Evolutionary conservation across 2,329 filamentous ascomycete species (phyloP), one percentile per base, ranked within the genome.

Genomic region (Penicillium expansum): DNA sequence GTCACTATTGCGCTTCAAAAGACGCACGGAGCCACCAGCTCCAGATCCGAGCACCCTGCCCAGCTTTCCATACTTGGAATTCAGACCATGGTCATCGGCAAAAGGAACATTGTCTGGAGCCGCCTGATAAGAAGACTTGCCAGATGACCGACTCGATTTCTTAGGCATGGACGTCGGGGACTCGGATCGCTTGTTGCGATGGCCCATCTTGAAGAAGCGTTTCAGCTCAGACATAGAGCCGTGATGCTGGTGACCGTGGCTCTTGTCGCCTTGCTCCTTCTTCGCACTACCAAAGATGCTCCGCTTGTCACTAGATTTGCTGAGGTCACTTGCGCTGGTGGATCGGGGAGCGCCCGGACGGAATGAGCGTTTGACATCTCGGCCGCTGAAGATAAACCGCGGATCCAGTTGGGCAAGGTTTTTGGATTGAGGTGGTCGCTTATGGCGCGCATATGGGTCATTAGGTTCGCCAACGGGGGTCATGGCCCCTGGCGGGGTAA

Each of bases 151-250:
- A 37, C 68, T 76, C 11, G 76, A 74, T 63, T 83, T 83, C 7
- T 87, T 87, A 1, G 87, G 62, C 6, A 81, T 77, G 4, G 88
- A 82, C 5, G 78, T 72, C 30, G 89, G 85, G 62, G 89, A 91
- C 57, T 86, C 82, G 14, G 74, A 71, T 29, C 82, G 79, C 67
- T 88, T 87, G 58, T 82, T 76, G 69, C 91, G 91, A 64, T 86
- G 82, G 2, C 85, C 83, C 51, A 86, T 74, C 88, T 78, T 94
- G 80, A 99, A 96, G 73, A 99, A 99, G n/a, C 94, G 85, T 77
- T 96, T 97, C 59, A 99, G 76, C 67, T 97, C 93, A 4, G 90
- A 88, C 89, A 97, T 97, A 5, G 94, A 97, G 22, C 89, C 86
- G 55, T 73, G 70, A 58, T 90, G 85, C 49, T 82, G 80, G 59